Evolutionary conservation across 1,284 basidiomycete species (phyloP).

Genomic region (Cryptococcus hybrid): DNA sequence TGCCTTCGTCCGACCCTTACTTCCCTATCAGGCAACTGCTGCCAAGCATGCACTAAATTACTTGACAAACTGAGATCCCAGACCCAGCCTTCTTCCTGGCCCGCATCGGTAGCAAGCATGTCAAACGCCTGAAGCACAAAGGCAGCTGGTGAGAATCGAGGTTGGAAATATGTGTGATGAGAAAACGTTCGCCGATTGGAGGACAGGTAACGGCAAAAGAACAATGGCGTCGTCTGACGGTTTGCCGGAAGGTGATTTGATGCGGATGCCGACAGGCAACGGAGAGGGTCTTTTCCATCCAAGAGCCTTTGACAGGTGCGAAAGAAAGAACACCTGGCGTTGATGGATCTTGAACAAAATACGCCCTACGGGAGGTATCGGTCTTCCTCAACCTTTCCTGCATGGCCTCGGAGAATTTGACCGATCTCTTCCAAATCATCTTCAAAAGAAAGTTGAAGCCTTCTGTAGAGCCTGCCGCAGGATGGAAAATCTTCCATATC

Average conservation of each 20-base stretch:
- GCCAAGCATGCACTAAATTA: slow-evolving; percentile 5
- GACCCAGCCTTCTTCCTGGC: slow-evolving; percentile 12
- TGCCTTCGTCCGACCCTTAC: slow-evolving; percentile 2
- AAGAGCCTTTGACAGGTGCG: slow-evolving; percentile 1
- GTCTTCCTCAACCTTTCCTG: background rate
- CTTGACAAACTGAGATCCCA: background rate
- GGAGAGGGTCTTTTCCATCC: background rate
- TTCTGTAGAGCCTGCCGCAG: background rate
- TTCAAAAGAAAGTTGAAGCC: slow-evolving; percentile 9
- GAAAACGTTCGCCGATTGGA: slow-evolving; percentile 6
- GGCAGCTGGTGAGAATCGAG: slow-evolving; percentile 13
- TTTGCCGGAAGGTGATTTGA: background rate
- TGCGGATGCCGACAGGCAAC: slow-evolving; percentile 9
- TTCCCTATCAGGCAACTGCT: slow-evolving; percentile 4
- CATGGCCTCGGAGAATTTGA: background rate
- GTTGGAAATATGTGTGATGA: slow-evolving; percentile 14
- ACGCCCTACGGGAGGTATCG: background rate
- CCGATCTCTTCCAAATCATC: slow-evolving; percentile 2
- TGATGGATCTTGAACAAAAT: slow-evolving; percentile 12
- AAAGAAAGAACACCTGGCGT: slow-evolving; percentile 9
- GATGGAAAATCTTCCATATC: slow-evolving; percentile 16
- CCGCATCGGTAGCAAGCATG: slow-evolving; percentile 1
- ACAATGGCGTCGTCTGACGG: slow-evolving; percentile 13
- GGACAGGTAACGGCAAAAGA: slow-evolving; percentile 11
- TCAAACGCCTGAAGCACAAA: slow-evolving; percentile 18